Percentiles rank a stretch among this genome's conserved stretches.
phyloP scores from a whole-genome alignment of 2,329 filamentous ascomycete species.

The Chrysoporthe cubensis region DNA sequence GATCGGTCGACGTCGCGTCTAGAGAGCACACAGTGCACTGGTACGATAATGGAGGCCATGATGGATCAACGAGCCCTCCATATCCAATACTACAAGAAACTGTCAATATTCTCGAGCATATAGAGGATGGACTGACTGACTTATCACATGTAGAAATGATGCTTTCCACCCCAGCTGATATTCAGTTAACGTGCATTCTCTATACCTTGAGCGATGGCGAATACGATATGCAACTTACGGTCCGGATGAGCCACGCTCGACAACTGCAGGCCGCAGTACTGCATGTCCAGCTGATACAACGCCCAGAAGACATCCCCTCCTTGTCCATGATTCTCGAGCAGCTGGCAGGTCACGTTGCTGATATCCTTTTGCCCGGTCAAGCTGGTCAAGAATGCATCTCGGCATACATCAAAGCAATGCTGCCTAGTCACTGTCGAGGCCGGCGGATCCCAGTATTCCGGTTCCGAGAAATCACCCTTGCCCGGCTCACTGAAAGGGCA shows the following conservation, averaged over 20 bases:
- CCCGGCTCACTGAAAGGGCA: slow-evolving; percentile 25
- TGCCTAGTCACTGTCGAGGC: background rate
- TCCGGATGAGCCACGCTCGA: slow-evolving; percentile 42
- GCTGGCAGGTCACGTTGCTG: slow-evolving; percentile 15
- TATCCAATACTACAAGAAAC: slow-evolving; percentile 36
- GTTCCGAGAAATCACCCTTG: slow-evolving; percentile 3
- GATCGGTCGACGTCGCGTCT: background rate
- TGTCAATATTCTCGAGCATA: slow-evolving; percentile 8
- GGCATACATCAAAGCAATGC: slow-evolving; percentile 18
- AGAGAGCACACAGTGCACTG: slow-evolving; percentile 33
- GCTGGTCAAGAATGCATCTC: slow-evolving; percentile 20
- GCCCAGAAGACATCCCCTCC: slow-evolving; percentile 39
- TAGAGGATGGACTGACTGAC: slow-evolving; percentile 40
- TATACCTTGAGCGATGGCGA: slow-evolving; percentile 18
- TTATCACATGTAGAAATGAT: slow-evolving; percentile 56
- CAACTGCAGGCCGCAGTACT: slow-evolving; percentile 50
- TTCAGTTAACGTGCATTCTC: slow-evolving; percentile 29
- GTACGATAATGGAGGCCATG: slow-evolving; percentile 39
- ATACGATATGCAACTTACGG: slow-evolving; percentile 43
- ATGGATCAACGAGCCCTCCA: slow-evolving; percentile 39
- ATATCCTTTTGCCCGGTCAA: slow-evolving; percentile 12
- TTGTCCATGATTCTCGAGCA: slow-evolving; percentile 13
- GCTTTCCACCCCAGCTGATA: slow-evolving; percentile 53
- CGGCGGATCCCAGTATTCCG: slow-evolving; percentile 8
- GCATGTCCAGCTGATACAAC: slow-evolving; percentile 57